Conservation (phyloP, 768 basidiomycete genomes). For the Cystobasidium onofrii region DNA sequence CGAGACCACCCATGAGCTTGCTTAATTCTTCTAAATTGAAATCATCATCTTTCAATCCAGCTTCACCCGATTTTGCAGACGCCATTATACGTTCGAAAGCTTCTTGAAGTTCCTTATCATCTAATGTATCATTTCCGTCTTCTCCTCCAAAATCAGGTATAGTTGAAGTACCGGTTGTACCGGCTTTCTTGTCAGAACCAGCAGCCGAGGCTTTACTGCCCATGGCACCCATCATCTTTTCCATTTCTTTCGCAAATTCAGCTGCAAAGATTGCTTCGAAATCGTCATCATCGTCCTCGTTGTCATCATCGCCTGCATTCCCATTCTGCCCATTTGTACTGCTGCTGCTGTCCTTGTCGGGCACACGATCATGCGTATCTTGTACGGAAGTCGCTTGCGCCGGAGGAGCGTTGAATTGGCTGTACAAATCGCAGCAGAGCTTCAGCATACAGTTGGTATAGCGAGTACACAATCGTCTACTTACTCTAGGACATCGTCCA, state of each 20-base stretch:
- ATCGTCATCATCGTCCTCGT: slow-evolving; percentile 39
- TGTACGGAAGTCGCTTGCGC: background rate
- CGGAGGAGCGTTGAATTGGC: slow-evolving; percentile 20
- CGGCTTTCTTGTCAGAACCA: slow-evolving; percentile 2
- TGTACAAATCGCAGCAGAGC: background rate
- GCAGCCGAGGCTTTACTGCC: background rate
- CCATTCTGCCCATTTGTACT: background rate
- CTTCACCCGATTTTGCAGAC: slow-evolving; percentile 30
- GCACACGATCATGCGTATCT: slow-evolving; percentile 18
- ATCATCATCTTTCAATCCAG: slow-evolving; percentile 1
- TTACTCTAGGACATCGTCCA: slow-evolving; percentile 32
- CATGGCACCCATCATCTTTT: slow-evolving; percentile 34
- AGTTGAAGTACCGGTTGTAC: slow-evolving; percentile 3
- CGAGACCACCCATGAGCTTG: background rate
- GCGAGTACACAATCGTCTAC: background rate
- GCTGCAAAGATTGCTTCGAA: slow-evolving; percentile 36
- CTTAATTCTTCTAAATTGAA: slow-evolving; percentile 27
- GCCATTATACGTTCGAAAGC: slow-evolving; percentile 34
- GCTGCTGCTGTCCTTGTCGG: background rate
- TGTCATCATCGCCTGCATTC: slow-evolving; percentile 29
- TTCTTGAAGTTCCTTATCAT: slow-evolving; percentile 33
- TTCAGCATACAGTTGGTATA: background rate
- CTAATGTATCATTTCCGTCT: background rate
- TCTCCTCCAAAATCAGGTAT: background rate
- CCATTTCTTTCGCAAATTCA: slow-evolving; percentile 34